Percentiles rank a stretch among this genome's conserved stretches.
These are phyloP conservation scores for Fusarium redolens DNA, from an alignment of 2,329 filamentous ascomycete genomes.

Conservation along the genomic window DNA sequence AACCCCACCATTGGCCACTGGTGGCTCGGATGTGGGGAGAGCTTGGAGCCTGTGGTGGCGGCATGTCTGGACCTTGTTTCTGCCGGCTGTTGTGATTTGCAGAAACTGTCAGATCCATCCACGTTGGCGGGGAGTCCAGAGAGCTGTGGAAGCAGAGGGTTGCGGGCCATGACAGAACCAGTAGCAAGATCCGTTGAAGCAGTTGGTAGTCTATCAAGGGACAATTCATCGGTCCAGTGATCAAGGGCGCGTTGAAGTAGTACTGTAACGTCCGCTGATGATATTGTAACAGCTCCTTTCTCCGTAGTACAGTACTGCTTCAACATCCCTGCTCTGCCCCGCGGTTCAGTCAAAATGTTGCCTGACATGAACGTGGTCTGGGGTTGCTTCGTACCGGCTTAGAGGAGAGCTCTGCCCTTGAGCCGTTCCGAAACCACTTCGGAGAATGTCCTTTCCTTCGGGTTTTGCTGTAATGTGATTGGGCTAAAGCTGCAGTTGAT, in stretches of 20 bases:
- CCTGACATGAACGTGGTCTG: slow-evolving; percentile 5
- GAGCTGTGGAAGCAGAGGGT: slow-evolving; percentile 29
- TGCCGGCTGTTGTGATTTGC: slow-evolving; percentile 41
- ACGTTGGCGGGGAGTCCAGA: slow-evolving; percentile 32
- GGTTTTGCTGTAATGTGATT: neutral
- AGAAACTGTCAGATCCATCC: slow-evolving; percentile 36
- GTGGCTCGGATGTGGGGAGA: slow-evolving; percentile 43
- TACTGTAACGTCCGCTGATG: neutral
- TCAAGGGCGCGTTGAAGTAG: neutral
- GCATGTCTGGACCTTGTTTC: slow-evolving; percentile 30
- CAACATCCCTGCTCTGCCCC: slow-evolving; percentile 23
- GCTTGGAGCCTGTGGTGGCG: slow-evolving; percentile 34
- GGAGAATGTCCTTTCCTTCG: neutral
- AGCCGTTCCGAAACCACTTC: slow-evolving; percentile 15
- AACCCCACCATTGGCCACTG: slow-evolving; percentile 36
- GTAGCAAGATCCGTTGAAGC: slow-evolving; percentile 12
- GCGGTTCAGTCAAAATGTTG: slow-evolving; percentile 12
- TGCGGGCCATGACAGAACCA: slow-evolving; percentile 25
- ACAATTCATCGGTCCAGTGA: neutral
- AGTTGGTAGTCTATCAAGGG: slow-evolving; percentile 3
- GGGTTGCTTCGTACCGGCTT: slow-evolving; percentile 24
- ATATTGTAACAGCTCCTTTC: neutral
- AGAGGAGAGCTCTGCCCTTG: slow-evolving; percentile 23
- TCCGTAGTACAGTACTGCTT: neutral
- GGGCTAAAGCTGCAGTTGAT: neutral